phyloP scores from a whole-genome alignment of 2,329 filamentous ascomycete genomes.

The Stagonosporopsis vannaccii region DNA sequence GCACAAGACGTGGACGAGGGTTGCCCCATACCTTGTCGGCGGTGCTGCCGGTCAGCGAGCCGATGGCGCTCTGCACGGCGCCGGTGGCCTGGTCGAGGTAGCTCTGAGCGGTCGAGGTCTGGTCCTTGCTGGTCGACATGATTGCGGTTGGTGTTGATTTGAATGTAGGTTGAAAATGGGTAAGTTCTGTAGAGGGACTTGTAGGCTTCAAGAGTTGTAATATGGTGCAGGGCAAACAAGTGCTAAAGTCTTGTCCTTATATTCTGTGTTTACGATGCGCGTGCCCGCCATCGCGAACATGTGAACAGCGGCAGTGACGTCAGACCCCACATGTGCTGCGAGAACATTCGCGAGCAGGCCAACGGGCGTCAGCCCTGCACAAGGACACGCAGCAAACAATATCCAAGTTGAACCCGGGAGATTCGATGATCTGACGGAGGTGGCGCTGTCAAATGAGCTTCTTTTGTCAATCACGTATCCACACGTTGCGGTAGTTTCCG shows the following conservation, averaged over 20 bases:
- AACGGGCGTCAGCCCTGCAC: neutral
- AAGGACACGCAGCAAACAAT: neutral
- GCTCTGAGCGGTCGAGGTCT: conserved; percentile 80
- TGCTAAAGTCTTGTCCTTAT: neutral
- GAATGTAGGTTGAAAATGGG: neutral
- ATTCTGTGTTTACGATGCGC: neutral
- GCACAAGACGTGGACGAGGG: neutral
- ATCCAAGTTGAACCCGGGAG: neutral
- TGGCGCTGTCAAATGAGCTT: conserved; percentile 17
- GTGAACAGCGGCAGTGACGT: conserved; percentile 9
- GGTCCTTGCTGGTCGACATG: conserved; percentile 60
- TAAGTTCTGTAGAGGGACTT: neutral
- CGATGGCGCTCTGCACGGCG: conserved; percentile 74
- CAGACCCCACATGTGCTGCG: conserved; percentile 7
- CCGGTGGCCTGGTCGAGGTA: conserved; percentile 70
- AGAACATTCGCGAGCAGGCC: conserved; percentile 9
- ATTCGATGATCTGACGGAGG: conserved; percentile 11
- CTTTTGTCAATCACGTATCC: neutral
- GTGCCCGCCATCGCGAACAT: conserved; percentile 2
- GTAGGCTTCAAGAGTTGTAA: neutral
- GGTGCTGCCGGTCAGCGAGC: conserved; percentile 74
- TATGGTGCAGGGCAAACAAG: neutral
- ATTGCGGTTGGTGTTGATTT: conserved; percentile 39
- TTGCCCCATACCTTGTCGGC: conserved; percentile 64
- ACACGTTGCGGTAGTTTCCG: neutral